Base-by-base conservation (phyloP, 1,139 yeast genomes). In the Pneumocystis murina region DNA sequence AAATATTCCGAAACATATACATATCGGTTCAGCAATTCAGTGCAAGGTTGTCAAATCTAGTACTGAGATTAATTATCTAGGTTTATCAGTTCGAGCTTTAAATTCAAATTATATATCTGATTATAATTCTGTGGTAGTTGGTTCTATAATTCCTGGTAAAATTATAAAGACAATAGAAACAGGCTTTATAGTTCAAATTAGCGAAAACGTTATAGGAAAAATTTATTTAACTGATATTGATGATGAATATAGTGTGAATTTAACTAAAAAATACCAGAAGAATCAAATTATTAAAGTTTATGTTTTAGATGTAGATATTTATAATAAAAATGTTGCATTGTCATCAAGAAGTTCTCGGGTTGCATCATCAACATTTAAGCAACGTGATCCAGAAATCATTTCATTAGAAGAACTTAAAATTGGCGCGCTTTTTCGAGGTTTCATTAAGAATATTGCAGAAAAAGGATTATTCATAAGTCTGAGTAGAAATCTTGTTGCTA, bases 391-490 rank as follows among this genome's bases (percentile, higher is more conserved):
- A 69, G 72, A 76, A 10, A 78, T 87, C 63, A 72, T 73, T 30
- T 71, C 83, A 1, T 72, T 78, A 62, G 75, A 76, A n/a, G 92
- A 87, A 68, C 72, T 91, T 66, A 75, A 78, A 62, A 79, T 82
- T 67, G 96, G 95, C 39, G 85, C 84, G 65, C 78, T 87, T 70
- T 84, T 90, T 54, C 82, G 84, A 68, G 97, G 96, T 20, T 86
- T 85, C 69, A 82, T 92, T 64, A 86, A 84, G 72, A 84, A 84
- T 67, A 80, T 90, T 61, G 82, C 87, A 24, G 84, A 85, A 69
- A 82, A 84, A 66, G 97, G 97, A 74, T 75, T 91, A 41, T 88
- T 86, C 71, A 85, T 92, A 61, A 80, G 88, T 30, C 77, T 92
- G 67, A 91, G 95, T 41, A 81, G 88, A 69, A 77, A 80, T 1